Evolutionary conservation across 208 protist genomes (phyloP).

Genomic region (Porcisia hertigi): DNA sequence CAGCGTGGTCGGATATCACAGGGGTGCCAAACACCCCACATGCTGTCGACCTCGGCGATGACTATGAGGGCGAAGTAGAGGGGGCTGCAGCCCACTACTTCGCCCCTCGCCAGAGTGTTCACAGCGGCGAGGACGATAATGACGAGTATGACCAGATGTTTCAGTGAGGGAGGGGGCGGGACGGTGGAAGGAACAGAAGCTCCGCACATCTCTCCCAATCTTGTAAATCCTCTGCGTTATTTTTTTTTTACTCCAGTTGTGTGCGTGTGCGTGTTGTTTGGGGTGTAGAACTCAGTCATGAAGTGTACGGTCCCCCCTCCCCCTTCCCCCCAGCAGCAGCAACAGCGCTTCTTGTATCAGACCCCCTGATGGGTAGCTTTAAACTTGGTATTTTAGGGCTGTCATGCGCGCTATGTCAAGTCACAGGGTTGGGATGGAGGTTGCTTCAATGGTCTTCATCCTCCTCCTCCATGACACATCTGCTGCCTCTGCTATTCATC

Average conservation of each 20-base stretch:
- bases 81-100: constrained; percentile 53
- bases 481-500: background rate
- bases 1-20: background rate
- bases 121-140: constrained; percentile 32
- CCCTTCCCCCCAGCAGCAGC: background rate
- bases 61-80: constrained; percentile 36
- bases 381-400: background rate
- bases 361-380: background rate
- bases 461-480: background rate
- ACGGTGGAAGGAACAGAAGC: background rate
- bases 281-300: background rate
- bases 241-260: background rate
- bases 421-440: background rate
- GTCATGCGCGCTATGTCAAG: background rate
- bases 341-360: background rate
- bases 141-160: constrained; percentile 42
- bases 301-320: background rate
- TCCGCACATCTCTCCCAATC: too few species aligned
- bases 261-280: background rate
- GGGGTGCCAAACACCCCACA: background rate
- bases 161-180: constrained; percentile 2
- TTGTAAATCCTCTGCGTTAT: background rate
- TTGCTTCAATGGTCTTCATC: background rate
- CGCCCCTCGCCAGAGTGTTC: constrained; percentile 28
- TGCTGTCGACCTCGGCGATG: constrained; percentile 18